Evolutionary conservation across 2,329 filamentous ascomycete genomes (phyloP), one percentile per base, ranked within the genome.

Genomic region (Dothidotthia symphoricarpi): DNA sequence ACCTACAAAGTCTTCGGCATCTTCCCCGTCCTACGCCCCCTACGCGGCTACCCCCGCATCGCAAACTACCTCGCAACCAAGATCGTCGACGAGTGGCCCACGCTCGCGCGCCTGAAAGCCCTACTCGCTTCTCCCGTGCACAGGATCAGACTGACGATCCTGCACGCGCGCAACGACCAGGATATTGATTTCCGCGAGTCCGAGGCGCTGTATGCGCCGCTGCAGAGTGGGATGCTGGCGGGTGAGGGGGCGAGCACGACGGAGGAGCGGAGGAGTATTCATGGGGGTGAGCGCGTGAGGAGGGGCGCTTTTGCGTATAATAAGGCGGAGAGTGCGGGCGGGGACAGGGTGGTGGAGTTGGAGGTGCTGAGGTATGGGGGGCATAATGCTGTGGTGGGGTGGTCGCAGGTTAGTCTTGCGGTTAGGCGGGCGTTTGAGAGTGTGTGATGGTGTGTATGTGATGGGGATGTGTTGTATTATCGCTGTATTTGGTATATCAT

Each of bases 81-180:
- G 36, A 76, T 95, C 10, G 72, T 85, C n/a, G 91, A 97, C 57
- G 82, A 76, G 43, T 98, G 93, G 93, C 75, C 80, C 31, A 88
- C 86, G 0, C 78, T 78, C 0, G 72, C 76, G 17, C 77, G 90
- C 3, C 70, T 96, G 8, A 70, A 72, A 36, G 78, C 75, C 30
- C 68, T 81, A 50, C 75, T 78, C 63, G 67, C 29, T 2, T 76
- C 69, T 45, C 73, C 57, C 47, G 41, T 47, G 16, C 38, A 52
- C 0, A 36, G 43, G 12, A 39, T 93, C 8, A 75, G 82, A 15
- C 69, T 96, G 14, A 82, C 78, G 28, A 70, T 96, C 28, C 69
- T 97, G 3, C 91, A 96, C 55, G 86, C 89, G 12, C 76, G 77
- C 36, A 80, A 95, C 57, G 91, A 97, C 61, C 71, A 72, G 41